Base-by-base conservation (phyloP, 257 asterid species). In the Vinca minor region DNA sequence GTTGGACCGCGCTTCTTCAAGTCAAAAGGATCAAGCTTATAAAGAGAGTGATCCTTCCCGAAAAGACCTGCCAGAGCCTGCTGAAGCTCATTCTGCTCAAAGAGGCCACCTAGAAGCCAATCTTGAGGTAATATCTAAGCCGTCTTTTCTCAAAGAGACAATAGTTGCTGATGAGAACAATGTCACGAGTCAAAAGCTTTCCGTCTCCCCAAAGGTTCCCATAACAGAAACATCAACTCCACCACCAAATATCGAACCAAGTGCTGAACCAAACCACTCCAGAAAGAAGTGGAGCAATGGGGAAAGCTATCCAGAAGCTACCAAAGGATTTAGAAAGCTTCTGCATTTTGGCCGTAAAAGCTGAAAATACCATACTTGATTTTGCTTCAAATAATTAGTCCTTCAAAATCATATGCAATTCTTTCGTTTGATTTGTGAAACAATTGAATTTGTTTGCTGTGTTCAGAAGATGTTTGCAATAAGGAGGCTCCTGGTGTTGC, bases 291-390 rank as follows among this genome's bases (percentile, higher is more conserved):
- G 96, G 96, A 78, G 60, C 59, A 74, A 68, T 3, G 84, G 82
- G 20, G 94, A 83, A 77, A 74, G 58, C 77, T 76, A 87, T 45
- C 82, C 88, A 15, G 85, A 77, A 73, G 64, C 76, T 63, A 70
- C 91, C 5, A 85, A 84, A 72, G 96, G 96, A 70, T 76, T 87
- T 77, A 73, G 96, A 69, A 82, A 77, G 68, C 88, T 87, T 69
- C 86, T 87, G 39, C 72, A 80, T 34, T 87, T 87, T 45, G 94
- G 96, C 59, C 78, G 87, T 56, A 80, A 74, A 70, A 70, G 62
- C 76, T 80, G 87, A 84, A 39, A 21, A 8, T 44, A 52, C 53
- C 35, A 11, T 38, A 20, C 5, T 13, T 20, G n/a, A 9, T 41
- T 38, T 25, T 38, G 52, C 47, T 14, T 42, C 4, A 42, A 12